Percentiles rank a stretch among this genome's conserved stretches.
These are phyloP conservation scores for Nicotiana paniculata DNA, from an alignment of 257 asterid species.

Conservation along the genomic window DNA sequence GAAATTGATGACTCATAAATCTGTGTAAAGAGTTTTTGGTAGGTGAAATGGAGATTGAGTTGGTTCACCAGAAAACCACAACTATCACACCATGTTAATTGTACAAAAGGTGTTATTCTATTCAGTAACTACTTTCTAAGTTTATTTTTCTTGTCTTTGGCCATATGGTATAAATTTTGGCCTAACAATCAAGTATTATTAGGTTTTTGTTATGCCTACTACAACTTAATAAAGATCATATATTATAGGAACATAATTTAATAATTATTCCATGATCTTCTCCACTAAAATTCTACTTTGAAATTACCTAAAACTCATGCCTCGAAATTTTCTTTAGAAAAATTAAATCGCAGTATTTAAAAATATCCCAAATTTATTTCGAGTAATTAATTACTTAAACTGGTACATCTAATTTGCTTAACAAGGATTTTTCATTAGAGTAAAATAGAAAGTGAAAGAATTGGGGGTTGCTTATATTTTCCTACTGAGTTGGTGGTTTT, in stretches of 20 bases:
- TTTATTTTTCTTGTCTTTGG: background rate
- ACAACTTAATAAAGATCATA: background rate
- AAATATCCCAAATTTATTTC: background rate
- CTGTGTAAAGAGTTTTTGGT: background rate
- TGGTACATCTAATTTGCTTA: background rate
- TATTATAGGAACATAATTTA: too few relatives aligned
- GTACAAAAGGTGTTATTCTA: background rate
- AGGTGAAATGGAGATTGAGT: background rate
- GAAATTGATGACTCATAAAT: background rate
- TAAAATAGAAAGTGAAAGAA: background rate
- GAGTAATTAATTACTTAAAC: background rate
- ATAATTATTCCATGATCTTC: too few relatives aligned
- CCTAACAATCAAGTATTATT: background rate
- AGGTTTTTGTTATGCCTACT: background rate
- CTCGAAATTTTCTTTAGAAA: background rate
- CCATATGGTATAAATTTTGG: background rate
- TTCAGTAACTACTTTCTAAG: background rate
- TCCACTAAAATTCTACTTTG: background rate
- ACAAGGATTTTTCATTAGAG: background rate
- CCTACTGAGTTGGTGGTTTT: background rate
- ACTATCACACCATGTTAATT: background rate
- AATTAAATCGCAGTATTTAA: background rate
- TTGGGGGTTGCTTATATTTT: background rate
- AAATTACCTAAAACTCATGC: background rate
- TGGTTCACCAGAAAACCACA: background rate